A percentile compares a stretch with the other conserved stretches of the same genome.
These are phyloP conservation scores for Aspergillus sp. DNA, from an alignment of 2,329 filamentous ascomycete genomes.

Conservation along the genomic window DNA sequence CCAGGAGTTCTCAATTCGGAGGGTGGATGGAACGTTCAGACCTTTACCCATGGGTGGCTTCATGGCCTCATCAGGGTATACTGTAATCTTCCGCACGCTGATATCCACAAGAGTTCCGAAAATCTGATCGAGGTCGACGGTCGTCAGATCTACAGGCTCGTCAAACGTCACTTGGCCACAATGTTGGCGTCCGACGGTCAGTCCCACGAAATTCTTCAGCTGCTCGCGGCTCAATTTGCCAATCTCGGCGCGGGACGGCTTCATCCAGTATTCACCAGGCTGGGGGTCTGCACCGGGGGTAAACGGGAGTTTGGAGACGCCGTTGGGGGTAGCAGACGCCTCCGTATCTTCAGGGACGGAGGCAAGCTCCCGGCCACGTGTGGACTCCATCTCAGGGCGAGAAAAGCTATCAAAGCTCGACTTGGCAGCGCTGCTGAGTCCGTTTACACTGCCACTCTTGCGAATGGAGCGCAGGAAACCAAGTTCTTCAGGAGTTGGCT, in stretches of 20 bases:
- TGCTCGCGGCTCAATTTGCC: conserved; percentile 71
- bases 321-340: conserved; percentile 31
- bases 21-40: conserved; percentile 81
- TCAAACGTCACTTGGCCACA: conserved; percentile 78
- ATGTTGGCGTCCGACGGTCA: conserved; percentile 73
- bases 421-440: conserved; percentile 26
- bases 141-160: conserved; percentile 71
- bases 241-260: conserved; percentile 65
- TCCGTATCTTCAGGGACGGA: conserved; percentile 59
- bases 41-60: conserved; percentile 83
- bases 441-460: conserved; percentile 40
- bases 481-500: conserved; percentile 51
- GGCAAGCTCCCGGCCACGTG: conserved; percentile 69
- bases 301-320: conserved; percentile 21
- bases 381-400: conserved; percentile 30
- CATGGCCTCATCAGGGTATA: conserved; percentile 65
- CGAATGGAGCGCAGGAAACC: conserved; percentile 52
- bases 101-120: conserved; percentile 69
- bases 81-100: conserved; percentile 70
- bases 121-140: conserved; percentile 70
- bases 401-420: conserved; percentile 30
- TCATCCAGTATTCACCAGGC: conserved; percentile 80
- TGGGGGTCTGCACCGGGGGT: conserved; percentile 41
- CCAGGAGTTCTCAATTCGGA: conserved; percentile 88
- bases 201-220: conserved; percentile 62